Percentiles rank a stretch among this genome's conserved stretches.
Conservation (phyloP, 345 rosid species). For the Bretschneidera sinensis region DNA sequence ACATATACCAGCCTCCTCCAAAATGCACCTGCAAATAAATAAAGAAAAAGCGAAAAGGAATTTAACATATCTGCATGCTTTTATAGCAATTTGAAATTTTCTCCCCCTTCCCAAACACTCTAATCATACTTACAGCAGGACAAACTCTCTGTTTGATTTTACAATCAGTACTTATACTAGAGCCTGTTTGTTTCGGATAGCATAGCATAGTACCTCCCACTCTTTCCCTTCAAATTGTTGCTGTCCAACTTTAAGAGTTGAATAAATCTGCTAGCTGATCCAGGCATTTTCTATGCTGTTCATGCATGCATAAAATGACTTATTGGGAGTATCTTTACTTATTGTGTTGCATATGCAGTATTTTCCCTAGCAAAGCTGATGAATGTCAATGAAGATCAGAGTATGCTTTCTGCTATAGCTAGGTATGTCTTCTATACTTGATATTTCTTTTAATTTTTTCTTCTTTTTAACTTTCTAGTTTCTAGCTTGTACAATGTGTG, state of each 20-base stretch:
- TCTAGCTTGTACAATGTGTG: background rate
- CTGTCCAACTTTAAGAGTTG: background rate
- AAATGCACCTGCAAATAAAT: too few relatives aligned
- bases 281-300: background rate
- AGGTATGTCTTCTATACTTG: constrained; percentile 40
- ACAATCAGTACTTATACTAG: too few relatives aligned
- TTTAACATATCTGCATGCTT: too few relatives aligned
- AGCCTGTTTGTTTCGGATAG: too few relatives aligned
- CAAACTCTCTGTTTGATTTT: too few relatives aligned
- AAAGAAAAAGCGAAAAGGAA: too few relatives aligned
- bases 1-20: too few relatives aligned
- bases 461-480: constrained; percentile 3
- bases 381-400: constrained; percentile 79
- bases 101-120: too few relatives aligned
- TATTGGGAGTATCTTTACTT: background rate
- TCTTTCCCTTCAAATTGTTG: too few relatives aligned
- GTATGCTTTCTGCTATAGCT: constrained; percentile 95
- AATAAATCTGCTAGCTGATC: background rate
- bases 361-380: constrained; percentile 92
- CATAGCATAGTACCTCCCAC: too few relatives aligned
- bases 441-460: background rate
- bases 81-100: too few relatives aligned
- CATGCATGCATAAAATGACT: constrained; percentile 5
- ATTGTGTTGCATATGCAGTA: constrained; percentile 40
- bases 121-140: too few relatives aligned